Base-by-base conservation (phyloP, 1,139 yeast genomes). In the Saccharomyces hybrid region DNA sequence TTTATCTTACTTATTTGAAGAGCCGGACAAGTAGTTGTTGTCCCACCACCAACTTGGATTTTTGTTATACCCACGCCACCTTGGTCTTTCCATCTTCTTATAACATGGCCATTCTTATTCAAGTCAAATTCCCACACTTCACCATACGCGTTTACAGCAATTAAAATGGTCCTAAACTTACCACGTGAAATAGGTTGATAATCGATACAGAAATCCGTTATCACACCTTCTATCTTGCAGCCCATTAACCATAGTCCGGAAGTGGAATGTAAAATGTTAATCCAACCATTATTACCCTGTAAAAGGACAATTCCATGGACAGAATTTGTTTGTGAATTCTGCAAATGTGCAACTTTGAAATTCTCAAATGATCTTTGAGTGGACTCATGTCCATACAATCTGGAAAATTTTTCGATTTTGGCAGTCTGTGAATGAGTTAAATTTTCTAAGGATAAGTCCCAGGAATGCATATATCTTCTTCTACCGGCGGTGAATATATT, bases 341-440 rank as follows among this genome's bases (percentile, higher is more conserved):
- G 61, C 47, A 59, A 61, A 55, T 69, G 71, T 8, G 93, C 86
- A 16, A 88, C 64, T 67, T 84, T 83, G 71, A 90, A 88, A 64
- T 84, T 79, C 68, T 93, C 99, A 78, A 89, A 88, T n/a, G 95
- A 85, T 62, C 80, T 79, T 73, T 91, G 98, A 50, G 84, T 82
- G 50, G 80, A 76, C 67, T 88, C 96, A 66, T 90, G 96, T 1
- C 99, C 99, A 67, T 91, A 93, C 78, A 93, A 75, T 71, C 97
- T 81, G 52, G 89, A 82, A 50, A 93, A 82, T 70, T 91, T 93
- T 60, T 89, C 96, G 47, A 90, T 83, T 46, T 64, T 68, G 2
- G 69, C 67, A 14, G 56, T 49, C 9, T 59, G 49, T 14, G 60
- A 53, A n/a, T 91, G 90, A 11, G 79, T 75, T 23, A 52, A 52